Percentiles rank a stretch among this genome's conserved stretches.
phyloP scores from a whole-genome alignment of 2,329 filamentous ascomycete species.

The Trichoderma cornu-damae region DNA sequence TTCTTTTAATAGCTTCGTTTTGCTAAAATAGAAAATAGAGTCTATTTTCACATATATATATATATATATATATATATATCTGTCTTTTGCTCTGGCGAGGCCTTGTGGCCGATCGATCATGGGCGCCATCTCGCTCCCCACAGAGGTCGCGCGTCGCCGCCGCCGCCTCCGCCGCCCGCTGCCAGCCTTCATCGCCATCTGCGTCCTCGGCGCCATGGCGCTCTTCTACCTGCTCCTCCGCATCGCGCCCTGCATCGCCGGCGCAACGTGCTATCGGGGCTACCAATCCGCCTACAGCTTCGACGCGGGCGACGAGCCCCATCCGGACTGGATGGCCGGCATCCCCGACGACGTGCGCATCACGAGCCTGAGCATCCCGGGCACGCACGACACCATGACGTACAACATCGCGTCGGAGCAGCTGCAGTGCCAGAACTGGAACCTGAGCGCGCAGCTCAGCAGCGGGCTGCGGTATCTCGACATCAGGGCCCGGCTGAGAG shows the following conservation, averaged over 20 bases:
- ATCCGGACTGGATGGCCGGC: conserved; percentile 40
- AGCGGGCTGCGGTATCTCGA: conserved; percentile 48
- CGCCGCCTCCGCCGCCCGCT: conserved; percentile 12
- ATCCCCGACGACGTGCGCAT: conserved; percentile 40
- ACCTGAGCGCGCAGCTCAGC: conserved; percentile 40
- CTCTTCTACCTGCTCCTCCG: conserved; percentile 27
- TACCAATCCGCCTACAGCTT: conserved; percentile 38
- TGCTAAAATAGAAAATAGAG: too few relatives aligned
- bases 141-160: background rate
- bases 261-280: conserved; percentile 28
- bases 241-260: conserved; percentile 28
- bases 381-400: conserved; percentile 52
- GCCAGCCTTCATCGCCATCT: background rate
- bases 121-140: conserved; percentile 1
- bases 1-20: too few relatives aligned
- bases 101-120: background rate
- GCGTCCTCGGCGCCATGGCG: conserved; percentile 25
- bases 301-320: conserved; percentile 32
- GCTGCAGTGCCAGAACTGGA: conserved; percentile 46
- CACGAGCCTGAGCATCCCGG: conserved; percentile 45
- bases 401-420: conserved; percentile 34
- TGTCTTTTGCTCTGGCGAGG: background rate
- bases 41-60: too few relatives aligned
- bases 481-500: conserved; percentile 41
- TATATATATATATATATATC: too few relatives aligned